Evolutionary conservation across 495 filamentous ascomycete genomes (phyloP).

Genomic region (Trypethelium eluteriae): DNA sequence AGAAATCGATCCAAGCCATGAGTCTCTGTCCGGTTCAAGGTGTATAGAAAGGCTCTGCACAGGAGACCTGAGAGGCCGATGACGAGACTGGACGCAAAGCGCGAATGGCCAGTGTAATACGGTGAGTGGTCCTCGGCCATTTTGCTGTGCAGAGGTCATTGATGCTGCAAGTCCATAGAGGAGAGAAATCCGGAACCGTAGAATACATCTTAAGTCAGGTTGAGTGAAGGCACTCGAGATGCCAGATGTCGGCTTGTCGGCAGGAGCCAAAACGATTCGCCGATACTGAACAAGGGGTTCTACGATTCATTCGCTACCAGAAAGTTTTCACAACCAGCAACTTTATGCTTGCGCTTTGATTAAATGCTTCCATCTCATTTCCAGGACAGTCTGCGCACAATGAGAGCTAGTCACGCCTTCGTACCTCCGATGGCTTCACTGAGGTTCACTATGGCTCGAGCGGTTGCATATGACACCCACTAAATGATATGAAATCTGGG

Average conservation of each 20-base stretch:
- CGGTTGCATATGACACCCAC: too few species aligned
- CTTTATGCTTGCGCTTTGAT: too few species aligned
- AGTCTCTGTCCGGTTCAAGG: slow-evolving; percentile 44
- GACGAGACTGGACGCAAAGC: slow-evolving; percentile 26
- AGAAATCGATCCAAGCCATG: slow-evolving; percentile 68
- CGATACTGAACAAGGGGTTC: neutral
- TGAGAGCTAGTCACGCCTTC: too few species aligned
- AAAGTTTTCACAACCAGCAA: too few species aligned
- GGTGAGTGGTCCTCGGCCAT: slow-evolving; percentile 1
- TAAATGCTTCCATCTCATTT: too few species aligned
- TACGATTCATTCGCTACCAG: too few species aligned
- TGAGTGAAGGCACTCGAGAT: neutral
- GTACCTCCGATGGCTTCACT: too few species aligned
- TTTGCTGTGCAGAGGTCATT: neutral
- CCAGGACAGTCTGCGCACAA: too few species aligned
- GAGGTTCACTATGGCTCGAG: too few species aligned
- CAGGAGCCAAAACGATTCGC: neutral
- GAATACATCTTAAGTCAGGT: too few species aligned
- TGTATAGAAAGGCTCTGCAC: slow-evolving; percentile 33
- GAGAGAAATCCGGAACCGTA: too few species aligned
- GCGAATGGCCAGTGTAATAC: slow-evolving; percentile 29
- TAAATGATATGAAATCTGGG: too few species aligned
- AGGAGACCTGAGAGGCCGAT: slow-evolving; percentile 32
- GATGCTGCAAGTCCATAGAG: neutral
- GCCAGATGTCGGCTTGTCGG: neutral